These are phyloP conservation scores for Epichloe gansuensis DNA, from an alignment of 2,329 filamentous ascomycete species.

Conservation along the genomic window DNA sequence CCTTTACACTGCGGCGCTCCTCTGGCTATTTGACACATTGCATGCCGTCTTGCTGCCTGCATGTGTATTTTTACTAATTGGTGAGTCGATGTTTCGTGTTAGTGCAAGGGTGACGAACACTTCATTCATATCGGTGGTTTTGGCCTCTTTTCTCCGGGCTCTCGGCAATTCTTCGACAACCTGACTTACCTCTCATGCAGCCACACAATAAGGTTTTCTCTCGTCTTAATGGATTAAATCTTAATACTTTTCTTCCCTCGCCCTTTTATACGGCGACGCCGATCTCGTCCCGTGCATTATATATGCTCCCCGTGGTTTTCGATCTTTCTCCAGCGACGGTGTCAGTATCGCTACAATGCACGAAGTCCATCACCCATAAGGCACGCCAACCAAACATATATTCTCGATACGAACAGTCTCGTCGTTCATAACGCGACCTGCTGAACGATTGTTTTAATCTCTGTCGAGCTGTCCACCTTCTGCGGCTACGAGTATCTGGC, in stretches of 20 bases:
- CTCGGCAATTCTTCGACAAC: background rate
- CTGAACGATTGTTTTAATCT: background rate
- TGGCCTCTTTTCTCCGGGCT: background rate
- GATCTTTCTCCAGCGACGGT: slow-evolving; percentile 1
- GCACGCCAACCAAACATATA: slow-evolving; percentile 3
- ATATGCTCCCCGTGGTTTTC: background rate
- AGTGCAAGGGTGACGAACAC: slow-evolving; percentile 4
- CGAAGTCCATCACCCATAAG: slow-evolving; percentile 8
- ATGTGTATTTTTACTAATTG: background rate
- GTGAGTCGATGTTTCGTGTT: slow-evolving; percentile 6
- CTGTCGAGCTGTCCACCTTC: background rate
- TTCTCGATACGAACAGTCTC: background rate
- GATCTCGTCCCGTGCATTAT: background rate
- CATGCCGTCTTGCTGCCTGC: slow-evolving; percentile 1
- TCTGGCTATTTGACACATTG: slow-evolving; percentile 1
- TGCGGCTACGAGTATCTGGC: background rate
- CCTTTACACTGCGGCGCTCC: background rate
- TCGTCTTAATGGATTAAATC: background rate
- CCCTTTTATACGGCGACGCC: background rate
- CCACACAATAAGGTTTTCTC: background rate
- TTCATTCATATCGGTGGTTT: slow-evolving; percentile 1
- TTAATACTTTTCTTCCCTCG: background rate
- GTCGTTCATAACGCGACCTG: slow-evolving; percentile 2
- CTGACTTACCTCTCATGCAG: background rate
- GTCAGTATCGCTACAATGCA: slow-evolving; percentile 12